Conservation (phyloP, 495 filamentous ascomycete species). For the Pseudevernia furfuracea region DNA sequence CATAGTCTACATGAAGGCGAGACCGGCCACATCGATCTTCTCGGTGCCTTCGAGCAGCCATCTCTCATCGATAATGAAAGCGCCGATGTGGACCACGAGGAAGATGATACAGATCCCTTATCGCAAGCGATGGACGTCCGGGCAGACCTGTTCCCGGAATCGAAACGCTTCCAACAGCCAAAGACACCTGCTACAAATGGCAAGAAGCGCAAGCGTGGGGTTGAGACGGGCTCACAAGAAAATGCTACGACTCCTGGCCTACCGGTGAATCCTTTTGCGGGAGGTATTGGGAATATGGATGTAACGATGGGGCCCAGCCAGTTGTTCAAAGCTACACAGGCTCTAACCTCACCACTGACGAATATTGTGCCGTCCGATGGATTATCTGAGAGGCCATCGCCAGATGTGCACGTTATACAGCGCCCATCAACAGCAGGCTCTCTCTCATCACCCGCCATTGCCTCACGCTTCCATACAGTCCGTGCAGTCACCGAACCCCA, state of each 20-base stretch:
- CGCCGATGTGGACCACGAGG: slow-evolving; percentile 23
- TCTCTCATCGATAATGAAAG: slow-evolving; percentile 21
- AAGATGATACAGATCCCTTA: slow-evolving; percentile 33
- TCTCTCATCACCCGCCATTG: slow-evolving; percentile 38
- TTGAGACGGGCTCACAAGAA: slow-evolving; percentile 24
- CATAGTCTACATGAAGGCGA: slow-evolving; percentile 41
- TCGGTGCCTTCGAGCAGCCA: slow-evolving; percentile 35
- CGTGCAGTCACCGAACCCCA: slow-evolving; percentile 42
- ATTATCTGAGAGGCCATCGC: slow-evolving; percentile 45
- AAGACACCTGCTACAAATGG: slow-evolving; percentile 39
- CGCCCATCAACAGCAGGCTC: slow-evolving; percentile 32
- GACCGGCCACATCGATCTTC: slow-evolving; percentile 43
- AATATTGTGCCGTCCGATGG: slow-evolving; percentile 36
- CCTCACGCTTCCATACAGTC: slow-evolving; percentile 31
- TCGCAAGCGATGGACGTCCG: slow-evolving; percentile 27
- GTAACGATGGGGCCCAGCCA: slow-evolving; percentile 45
- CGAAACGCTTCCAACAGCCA: slow-evolving; percentile 39
- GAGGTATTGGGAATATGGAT: slow-evolving; percentile 36
- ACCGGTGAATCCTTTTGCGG: slow-evolving; percentile 42
- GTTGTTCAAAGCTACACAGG: slow-evolving; percentile 45
- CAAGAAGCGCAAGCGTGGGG: slow-evolving; percentile 31
- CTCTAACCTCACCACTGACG: slow-evolving; percentile 44
- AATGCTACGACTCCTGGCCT: slow-evolving; percentile 32
- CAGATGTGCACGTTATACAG: slow-evolving; percentile 41
- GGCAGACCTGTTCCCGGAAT: slow-evolving; percentile 43